Evolutionary conservation across 495 filamentous ascomycete species (phyloP), one percentile per base, ranked within the genome.

Genomic region (Eremomyces bilateralis): DNA sequence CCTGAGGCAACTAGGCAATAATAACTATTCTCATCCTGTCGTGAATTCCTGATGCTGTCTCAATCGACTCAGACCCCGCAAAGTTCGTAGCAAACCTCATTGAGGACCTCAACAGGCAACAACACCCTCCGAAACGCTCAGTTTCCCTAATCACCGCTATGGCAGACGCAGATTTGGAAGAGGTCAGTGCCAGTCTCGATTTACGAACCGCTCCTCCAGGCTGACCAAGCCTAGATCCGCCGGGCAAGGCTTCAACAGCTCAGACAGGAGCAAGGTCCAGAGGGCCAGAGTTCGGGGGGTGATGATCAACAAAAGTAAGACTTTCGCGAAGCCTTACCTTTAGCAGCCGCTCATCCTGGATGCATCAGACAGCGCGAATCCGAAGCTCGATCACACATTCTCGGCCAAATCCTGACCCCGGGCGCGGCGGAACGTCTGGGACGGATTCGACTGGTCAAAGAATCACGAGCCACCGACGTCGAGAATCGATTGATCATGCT

Each of bases 391-490:
- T 58, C 73, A 50, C 61, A 73, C 20, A 77, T 92, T 43, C 70
- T 97, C 35, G 66, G 63, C 43, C 88, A 95, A 50, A 92, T 97
- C 64, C 80, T 95, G 36, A 70, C 79, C 40, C 85, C 90, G 48
- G 82, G 81, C 48, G 90, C 88, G 15, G 77, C 80, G 35, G 88
- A 97, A 58, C 77, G 88, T 12, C 64, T 97, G 6, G 81, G 80
- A 31, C 78, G 90, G 39, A 95, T 97, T 57, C 78, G 84, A 11
- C 71, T 97, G 37, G 88, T 95, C 37, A 95, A 94, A 56, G 84
- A 83, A 52, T 73, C 73, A 35, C 80, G 90, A 46, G 88, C 88
- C 21, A 63, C 63, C 29, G 82, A 93, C 47, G 68, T 95, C 36
- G 88, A 97, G 61, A 85, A 84, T 64, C 58, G 85, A 28, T 67